Base-by-base conservation (phyloP, 129 eudicot genomes). In the Silybum marianum region DNA sequence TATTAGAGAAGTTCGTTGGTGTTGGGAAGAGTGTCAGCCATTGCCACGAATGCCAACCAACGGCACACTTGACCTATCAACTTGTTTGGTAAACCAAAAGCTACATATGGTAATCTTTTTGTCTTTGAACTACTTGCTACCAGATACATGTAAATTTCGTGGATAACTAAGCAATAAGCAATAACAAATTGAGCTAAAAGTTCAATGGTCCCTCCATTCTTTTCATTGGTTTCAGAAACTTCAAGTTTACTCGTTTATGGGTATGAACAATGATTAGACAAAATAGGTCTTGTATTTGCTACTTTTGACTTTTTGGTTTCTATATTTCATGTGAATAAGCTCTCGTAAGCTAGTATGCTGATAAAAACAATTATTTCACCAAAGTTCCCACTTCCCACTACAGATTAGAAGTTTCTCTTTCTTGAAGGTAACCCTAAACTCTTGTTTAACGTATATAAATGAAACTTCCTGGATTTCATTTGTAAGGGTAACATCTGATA, bases 1-100 rank as follows among this genome's bases (percentile, higher is more conserved):
- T 90, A 93, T 93, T 34, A 88, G 98, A 73, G 99, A 95, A 85
- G 92, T 95, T 78, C 97, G 98, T 79, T 95, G 99, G 99, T 95
- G 84, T 74, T 95, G 99, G 99, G 99, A 95, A 86, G 99, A 95
- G 84, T 89, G 90, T 63, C 97, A 92, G 67, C 93, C 99, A 70
- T 74, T 95, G 81, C 99, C 99, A 38, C 89, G 97, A 68, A 89
- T 91, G 90, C 88, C 87, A 38, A 22, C 86, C 70, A 81, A 74
- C 63, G 91, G 90, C 26, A 70, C 80, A 62, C 86, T 95, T 76
- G 98, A 91, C 85, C 88, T 95, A 14, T 93, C 99, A 69, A 91
- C 97, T 22, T 93, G 98, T 86, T 88, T 95, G 85, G 87, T 91
- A 21, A 83, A 95, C 81, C 99, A 95, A 87, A 95, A 95, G 79